Percentiles rank a stretch among this genome's conserved stretches.
Conservation (phyloP, 1,284 basidiomycete species). For the Omphalotus olearius region DNA sequence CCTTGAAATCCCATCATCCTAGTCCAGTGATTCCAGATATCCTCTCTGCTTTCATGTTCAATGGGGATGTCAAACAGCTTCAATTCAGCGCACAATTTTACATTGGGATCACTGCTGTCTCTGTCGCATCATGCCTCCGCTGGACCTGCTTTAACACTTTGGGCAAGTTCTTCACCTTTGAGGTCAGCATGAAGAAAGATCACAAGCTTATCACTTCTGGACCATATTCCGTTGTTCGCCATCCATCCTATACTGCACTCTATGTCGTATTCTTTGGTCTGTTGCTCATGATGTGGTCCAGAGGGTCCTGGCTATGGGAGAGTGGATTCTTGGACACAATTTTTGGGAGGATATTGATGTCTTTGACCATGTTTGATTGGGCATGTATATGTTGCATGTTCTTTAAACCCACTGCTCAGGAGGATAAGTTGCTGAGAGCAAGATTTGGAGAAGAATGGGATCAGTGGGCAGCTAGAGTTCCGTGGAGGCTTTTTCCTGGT, state of each 20-base stretch:
- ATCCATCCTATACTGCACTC: constrained; percentile 25
- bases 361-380: neutral
- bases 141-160: constrained; percentile 30
- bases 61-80: too few relatives aligned
- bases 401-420: constrained; percentile 4
- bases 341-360: neutral
- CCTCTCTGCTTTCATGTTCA: too few relatives aligned
- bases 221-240: constrained; percentile 23
- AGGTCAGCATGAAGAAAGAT: constrained; percentile 21
- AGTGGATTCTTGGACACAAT: neutral
- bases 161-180: constrained; percentile 22
- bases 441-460: constrained; percentile 21
- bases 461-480: constrained; percentile 19
- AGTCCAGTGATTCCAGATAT: too few relatives aligned
- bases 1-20: too few relatives aligned
- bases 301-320: neutral
- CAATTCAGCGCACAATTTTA: too few relatives aligned
- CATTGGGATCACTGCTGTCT: neutral
- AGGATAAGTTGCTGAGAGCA: constrained; percentile 17
- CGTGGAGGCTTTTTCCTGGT: constrained; percentile 19
- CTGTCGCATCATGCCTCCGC: constrained; percentile 17
- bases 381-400: neutral
- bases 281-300: neutral
- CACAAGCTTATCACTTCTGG: constrained; percentile 25
- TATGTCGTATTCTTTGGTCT: neutral